Percentiles rank a stretch among this genome's conserved stretches.
These are phyloP conservation scores for Ceratopteris richardii DNA, from an alignment of 75 land plant species.

Conservation along the genomic window DNA sequence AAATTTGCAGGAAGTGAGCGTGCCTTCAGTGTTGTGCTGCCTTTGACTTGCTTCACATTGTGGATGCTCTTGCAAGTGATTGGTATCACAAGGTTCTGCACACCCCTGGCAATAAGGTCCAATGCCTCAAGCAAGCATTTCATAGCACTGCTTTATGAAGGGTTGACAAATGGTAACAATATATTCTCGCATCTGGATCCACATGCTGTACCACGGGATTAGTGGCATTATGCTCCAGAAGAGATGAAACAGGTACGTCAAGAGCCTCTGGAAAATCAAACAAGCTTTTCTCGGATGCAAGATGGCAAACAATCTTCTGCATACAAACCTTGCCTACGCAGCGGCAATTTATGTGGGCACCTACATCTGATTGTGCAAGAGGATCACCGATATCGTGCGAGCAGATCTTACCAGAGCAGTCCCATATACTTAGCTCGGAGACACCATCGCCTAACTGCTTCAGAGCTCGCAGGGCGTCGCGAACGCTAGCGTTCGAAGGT, in stretches of 20 bases:
- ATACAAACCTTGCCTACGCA: conserved; percentile 64
- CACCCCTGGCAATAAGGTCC: conserved; percentile 47
- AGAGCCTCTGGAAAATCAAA: conserved; percentile 40
- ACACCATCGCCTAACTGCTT: too few species aligned
- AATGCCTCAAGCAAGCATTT: conserved; percentile 69
- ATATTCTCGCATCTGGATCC: conserved; percentile 54
- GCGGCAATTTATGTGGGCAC: too few species aligned
- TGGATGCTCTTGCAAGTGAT: conserved; percentile 26
- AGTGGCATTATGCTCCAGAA: conserved; percentile 19
- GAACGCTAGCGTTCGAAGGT: too few species aligned
- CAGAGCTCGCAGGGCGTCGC: too few species aligned
- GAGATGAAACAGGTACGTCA: conserved; percentile 30
- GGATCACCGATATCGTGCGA: too few species aligned
- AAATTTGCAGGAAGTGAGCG: conserved; percentile 8
- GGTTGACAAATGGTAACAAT: too few species aligned
- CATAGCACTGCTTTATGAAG: too few species aligned
- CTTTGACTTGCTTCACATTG: conserved; percentile 2
- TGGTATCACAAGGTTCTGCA: conserved; percentile 62
- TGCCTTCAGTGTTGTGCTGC: conserved; percentile 7
- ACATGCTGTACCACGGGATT: conserved; percentile 36
- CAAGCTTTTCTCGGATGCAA: conserved; percentile 47
- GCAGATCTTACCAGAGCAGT: too few species aligned
- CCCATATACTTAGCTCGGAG: too few species aligned
- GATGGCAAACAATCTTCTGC: conserved; percentile 63
- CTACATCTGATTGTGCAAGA: too few species aligned